Evolutionary conservation across 2,329 filamentous ascomycete species (phyloP).

Genomic region (Talaromyces sp.): DNA sequence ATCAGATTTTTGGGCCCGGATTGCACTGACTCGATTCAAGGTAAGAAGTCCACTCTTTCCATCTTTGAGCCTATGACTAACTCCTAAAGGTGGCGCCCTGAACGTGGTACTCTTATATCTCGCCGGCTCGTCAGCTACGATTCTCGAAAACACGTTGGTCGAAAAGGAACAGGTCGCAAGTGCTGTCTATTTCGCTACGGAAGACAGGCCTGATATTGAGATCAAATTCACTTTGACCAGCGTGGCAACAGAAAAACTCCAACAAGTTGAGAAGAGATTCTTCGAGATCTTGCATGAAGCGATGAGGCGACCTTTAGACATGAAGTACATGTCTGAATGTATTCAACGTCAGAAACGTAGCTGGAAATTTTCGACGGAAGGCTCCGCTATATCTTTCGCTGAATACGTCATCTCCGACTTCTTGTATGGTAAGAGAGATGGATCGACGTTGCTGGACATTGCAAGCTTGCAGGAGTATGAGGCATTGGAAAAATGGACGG

Average conservation of each 20-base stretch:
- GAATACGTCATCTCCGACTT: conserved; percentile 87
- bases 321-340: conserved; percentile 86
- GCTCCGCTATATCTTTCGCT: conserved; percentile 74
- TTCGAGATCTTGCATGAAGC: conserved; percentile 80
- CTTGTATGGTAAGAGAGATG: conserved; percentile 81
- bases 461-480: conserved; percentile 56
- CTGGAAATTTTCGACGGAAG: conserved; percentile 78
- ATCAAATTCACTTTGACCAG: conserved; percentile 83
- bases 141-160: conserved; percentile 87
- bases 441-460: conserved; percentile 66
- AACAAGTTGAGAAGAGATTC: conserved; percentile 77
- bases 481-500: conserved; percentile 70
- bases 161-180: conserved; percentile 91
- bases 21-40: conserved; percentile 64
- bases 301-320: conserved; percentile 71
- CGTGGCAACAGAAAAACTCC: conserved; percentile 81
- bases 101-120: conserved; percentile 81
- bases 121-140: conserved; percentile 85
- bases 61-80: conserved; percentile 21
- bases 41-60: conserved; percentile 30
- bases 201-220: conserved; percentile 73
- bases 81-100: conserved; percentile 60
- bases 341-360: conserved; percentile 76
- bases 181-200: conserved; percentile 73
- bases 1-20: conserved; percentile 84